These are phyloP conservation scores for Epithemia pelagica DNA, from an alignment of 108 stramenopile genomes.

Conservation along the genomic window DNA sequence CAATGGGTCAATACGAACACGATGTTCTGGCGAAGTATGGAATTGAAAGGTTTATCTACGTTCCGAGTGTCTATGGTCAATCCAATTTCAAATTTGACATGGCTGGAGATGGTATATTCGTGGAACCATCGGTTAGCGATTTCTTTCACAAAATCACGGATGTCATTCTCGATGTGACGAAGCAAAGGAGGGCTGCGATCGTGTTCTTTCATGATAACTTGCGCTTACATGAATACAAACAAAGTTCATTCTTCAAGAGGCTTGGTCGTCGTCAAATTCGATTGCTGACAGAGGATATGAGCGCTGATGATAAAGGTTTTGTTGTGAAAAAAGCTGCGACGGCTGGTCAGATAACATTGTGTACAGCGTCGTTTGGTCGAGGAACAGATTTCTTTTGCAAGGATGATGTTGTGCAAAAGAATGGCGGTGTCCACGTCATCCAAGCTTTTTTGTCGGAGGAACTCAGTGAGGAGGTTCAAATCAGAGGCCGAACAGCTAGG, in stretches of 20 bases:
- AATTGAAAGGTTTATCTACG: constrained; percentile 20
- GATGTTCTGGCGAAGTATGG: background rate
- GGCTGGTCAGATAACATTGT: constrained; percentile 1
- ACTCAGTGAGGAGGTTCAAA: constrained; percentile 56
- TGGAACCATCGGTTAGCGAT: background rate
- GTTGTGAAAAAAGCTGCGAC: constrained; percentile 12
- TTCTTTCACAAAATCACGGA: background rate
- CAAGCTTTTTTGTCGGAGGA: constrained; percentile 8
- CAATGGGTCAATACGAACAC: background rate
- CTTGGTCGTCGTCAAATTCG: constrained; percentile 37
- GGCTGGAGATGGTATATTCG: background rate
- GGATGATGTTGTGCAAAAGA: background rate
- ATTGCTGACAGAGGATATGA: constrained; percentile 43
- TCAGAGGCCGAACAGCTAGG: constrained; percentile 59
- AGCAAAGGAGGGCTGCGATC: constrained; percentile 42
- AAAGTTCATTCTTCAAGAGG: constrained; percentile 37
- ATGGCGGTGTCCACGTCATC: constrained; percentile 16
- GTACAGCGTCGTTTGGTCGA: background rate
- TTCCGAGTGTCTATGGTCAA: constrained; percentile 55
- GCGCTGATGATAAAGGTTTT: constrained; percentile 38
- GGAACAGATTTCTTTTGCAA: constrained; percentile 13
- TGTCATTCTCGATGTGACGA: background rate
- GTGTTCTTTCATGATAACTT: constrained; percentile 43
- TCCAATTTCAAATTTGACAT: constrained; percentile 45
- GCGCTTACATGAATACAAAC: constrained; percentile 30